phyloP scores from a whole-genome alignment of 176 grass and related monocot genomes.

The Oryza glumipatula region DNA sequence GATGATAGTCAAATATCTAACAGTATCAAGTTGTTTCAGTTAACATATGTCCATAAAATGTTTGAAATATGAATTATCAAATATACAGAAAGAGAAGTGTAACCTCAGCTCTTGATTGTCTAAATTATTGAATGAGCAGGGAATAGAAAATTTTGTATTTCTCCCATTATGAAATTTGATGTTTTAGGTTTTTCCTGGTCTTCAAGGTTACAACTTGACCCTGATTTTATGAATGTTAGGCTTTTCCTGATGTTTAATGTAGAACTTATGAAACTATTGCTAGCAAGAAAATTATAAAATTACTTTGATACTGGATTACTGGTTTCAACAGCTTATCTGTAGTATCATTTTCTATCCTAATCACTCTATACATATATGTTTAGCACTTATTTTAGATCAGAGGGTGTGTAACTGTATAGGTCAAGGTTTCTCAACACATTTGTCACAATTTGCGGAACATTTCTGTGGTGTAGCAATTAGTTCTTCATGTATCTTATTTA shows the following conservation, averaged over 20 bases:
- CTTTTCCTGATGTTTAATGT: background rate
- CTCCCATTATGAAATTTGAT: background rate
- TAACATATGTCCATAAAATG: too few species aligned
- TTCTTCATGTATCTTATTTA: background rate
- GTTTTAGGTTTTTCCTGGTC: background rate
- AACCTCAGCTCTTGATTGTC: background rate
- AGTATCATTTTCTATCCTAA: slow-evolving; percentile 12
- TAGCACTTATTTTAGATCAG: background rate
- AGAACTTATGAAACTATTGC: background rate
- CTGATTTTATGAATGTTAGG: slow-evolving; percentile 3
- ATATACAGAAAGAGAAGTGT: background rate
- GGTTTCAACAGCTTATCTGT: slow-evolving; percentile 3
- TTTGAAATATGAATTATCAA: background rate
- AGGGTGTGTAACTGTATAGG: background rate
- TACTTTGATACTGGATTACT: background rate
- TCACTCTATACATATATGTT: background rate
- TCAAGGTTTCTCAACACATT: background rate
- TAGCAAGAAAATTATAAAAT: background rate
- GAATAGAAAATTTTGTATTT: background rate
- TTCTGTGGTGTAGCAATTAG: background rate
- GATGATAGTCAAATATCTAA: background rate
- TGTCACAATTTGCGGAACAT: background rate
- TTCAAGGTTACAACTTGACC: slow-evolving; percentile 1
- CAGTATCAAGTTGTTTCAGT: background rate
- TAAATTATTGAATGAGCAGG: background rate